phyloP scores from a whole-genome alignment of 1,284 basidiomycete species.

The Rhodotorula glutinis region DNA sequence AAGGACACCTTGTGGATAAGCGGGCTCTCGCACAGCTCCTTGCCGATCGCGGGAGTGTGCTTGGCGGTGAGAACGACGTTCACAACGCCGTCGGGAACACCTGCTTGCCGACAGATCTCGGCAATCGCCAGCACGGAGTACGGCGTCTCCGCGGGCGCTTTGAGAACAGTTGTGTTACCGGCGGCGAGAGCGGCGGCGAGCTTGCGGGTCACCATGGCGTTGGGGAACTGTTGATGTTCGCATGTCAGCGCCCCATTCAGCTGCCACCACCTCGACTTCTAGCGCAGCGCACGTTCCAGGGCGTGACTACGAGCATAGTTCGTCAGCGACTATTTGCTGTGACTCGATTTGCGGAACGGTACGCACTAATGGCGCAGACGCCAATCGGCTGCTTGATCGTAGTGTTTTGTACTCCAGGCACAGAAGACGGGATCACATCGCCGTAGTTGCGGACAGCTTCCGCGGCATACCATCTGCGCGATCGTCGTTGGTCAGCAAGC shows the following conservation, averaged over 20 bases:
- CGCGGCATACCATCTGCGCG: slow-evolving; percentile 59
- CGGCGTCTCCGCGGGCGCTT: slow-evolving; percentile 93
- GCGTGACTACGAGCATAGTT: slow-evolving; percentile 25
- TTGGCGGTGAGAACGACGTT: slow-evolving; percentile 83
- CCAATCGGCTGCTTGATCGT: slow-evolving; percentile 73
- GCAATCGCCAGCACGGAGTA: slow-evolving; percentile 85
- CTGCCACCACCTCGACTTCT: neutral
- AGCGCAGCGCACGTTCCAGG: slow-evolving; percentile 30
- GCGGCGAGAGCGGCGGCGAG: slow-evolving; percentile 78
- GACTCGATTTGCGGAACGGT: neutral
- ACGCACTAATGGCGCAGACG: slow-evolving; percentile 41
- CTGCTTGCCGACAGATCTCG: slow-evolving; percentile 68
- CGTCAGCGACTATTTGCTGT: neutral
- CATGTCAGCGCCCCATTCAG: neutral
- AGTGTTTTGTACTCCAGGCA: slow-evolving; percentile 72
- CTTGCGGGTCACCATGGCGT: slow-evolving; percentile 89
- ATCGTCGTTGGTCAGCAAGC: no score
- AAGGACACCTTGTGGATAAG: slow-evolving; percentile 79
- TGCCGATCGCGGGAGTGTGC: slow-evolving; percentile 75
- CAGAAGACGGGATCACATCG: slow-evolving; percentile 77
- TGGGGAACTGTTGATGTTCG: slow-evolving; percentile 62
- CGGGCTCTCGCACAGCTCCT: slow-evolving; percentile 54
- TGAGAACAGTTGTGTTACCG: slow-evolving; percentile 91
- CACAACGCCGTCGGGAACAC: slow-evolving; percentile 89
- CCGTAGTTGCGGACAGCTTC: slow-evolving; percentile 71